phyloP scores from a whole-genome alignment of 441 rosid genomes.

The Syzygium syzygioides region DNA sequence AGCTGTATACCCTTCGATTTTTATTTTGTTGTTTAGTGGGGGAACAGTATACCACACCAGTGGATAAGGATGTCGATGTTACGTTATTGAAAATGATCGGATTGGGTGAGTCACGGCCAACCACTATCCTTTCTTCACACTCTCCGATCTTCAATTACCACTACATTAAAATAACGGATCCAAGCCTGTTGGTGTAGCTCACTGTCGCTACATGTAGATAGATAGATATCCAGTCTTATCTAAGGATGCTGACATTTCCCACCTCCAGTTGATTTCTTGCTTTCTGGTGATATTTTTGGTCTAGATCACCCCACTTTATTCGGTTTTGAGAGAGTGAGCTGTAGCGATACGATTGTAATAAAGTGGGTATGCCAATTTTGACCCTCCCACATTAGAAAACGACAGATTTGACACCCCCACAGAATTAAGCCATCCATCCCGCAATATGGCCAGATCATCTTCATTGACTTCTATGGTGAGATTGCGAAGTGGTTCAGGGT shows the following conservation, averaged over 20 bases:
- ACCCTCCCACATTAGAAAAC: not conserved
- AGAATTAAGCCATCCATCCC: not conserved
- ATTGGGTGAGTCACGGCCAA: not conserved
- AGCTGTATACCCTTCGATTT: not conserved
- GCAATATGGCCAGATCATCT: not conserved
- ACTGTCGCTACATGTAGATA: not conserved
- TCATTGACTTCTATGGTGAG: not conserved
- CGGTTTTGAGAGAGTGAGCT: not conserved
- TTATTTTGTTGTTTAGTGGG: not conserved
- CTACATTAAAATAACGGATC: not conserved
- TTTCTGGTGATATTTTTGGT: not conserved
- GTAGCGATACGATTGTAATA: not conserved
- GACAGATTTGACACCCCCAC: not conserved
- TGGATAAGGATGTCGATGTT: not conserved
- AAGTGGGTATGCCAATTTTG: not conserved
- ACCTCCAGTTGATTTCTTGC: not conserved
- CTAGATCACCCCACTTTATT: not conserved
- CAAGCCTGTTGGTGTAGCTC: not conserved
- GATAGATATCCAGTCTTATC: not conserved
- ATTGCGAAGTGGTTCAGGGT: not conserved
- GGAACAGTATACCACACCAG: not conserved
- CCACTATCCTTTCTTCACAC: not conserved
- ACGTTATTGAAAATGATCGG: not conserved
- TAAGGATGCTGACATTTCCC: not conserved
- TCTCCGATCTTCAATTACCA: not conserved